A percentile compares a stretch with the other conserved stretches of the same genome.
These are phyloP conservation scores for Plasmopara viticola DNA, from an alignment of 352 stramenopile genomes.

Conservation along the genomic window DNA sequence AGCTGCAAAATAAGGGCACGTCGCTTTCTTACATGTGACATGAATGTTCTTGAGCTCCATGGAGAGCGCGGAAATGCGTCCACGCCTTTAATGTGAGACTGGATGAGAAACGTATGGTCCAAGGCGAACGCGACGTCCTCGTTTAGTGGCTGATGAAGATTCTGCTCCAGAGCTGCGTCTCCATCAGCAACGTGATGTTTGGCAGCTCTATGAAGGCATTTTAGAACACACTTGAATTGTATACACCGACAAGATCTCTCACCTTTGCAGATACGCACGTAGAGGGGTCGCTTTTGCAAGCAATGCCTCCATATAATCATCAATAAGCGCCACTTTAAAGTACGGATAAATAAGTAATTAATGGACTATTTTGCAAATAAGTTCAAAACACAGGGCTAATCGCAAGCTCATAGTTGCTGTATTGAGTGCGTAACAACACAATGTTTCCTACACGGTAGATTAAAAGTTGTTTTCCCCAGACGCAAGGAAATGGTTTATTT, in stretches of 20 bases:
- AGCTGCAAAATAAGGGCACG: neutral
- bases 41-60: slow-evolving; percentile 25
- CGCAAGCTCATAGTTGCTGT: neutral
- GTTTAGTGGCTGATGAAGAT: slow-evolving; percentile 9
- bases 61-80: slow-evolving; percentile 22
- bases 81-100: slow-evolving; percentile 2
- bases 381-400: no score
- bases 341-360: neutral
- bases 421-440: neutral
- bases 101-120: slow-evolving; percentile 35
- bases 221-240: neutral
- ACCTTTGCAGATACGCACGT: slow-evolving; percentile 38
- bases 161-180: slow-evolving; percentile 7
- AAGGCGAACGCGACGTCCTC: slow-evolving; percentile 24
- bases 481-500: slow-evolving; percentile 33
- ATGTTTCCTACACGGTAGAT: neutral
- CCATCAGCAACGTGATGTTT: slow-evolving; percentile 3
- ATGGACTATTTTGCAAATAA: no score
- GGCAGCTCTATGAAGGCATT: slow-evolving; percentile 13
- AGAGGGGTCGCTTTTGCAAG: slow-evolving; percentile 25
- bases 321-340: neutral
- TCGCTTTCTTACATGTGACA: slow-evolving; percentile 26
- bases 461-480: neutral
- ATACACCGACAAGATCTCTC: neutral
- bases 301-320: slow-evolving; percentile 27